These are phyloP conservation scores for Clavaria fumosa DNA, from an alignment of 768 basidiomycete genomes.

Conservation along the genomic window DNA sequence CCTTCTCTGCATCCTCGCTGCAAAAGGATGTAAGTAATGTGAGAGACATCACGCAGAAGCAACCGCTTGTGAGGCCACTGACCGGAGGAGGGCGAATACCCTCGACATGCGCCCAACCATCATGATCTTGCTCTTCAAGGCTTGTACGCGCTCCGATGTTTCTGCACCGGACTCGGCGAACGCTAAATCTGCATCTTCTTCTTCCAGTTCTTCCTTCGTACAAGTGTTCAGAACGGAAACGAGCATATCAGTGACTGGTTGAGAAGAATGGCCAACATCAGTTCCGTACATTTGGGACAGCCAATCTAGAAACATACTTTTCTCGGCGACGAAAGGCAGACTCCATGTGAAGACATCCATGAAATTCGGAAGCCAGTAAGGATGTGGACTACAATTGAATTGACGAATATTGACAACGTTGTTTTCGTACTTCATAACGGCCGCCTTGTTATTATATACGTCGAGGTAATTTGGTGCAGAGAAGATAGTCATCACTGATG, in stretches of 20 bases:
- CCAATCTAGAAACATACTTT: slow-evolving; percentile 53
- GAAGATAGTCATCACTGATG: slow-evolving; percentile 99
- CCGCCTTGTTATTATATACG: slow-evolving; percentile 98
- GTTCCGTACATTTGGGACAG: no score
- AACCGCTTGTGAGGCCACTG: no score
- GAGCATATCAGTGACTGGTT: slow-evolving; percentile 94
- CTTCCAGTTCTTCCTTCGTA: slow-evolving; percentile 90
- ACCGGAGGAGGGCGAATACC: slow-evolving; percentile 90
- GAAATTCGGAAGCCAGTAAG: slow-evolving; percentile 98
- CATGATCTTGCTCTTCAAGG: slow-evolving; percentile 98
- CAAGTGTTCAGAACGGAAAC: slow-evolving; percentile 93
- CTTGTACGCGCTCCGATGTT: slow-evolving; percentile 58
- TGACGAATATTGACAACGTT: slow-evolving; percentile 98
- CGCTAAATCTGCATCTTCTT: slow-evolving; percentile 35
- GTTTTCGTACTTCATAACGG: slow-evolving; percentile 96
- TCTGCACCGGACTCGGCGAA: slow-evolving; percentile 24
- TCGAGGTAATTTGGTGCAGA: slow-evolving; percentile 97
- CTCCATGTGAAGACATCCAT: slow-evolving; percentile 99
- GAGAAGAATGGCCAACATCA: no score
- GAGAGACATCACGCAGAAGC: no score
- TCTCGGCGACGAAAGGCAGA: slow-evolving; percentile 94
- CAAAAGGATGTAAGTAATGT: no score
- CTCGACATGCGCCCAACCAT: slow-evolving; percentile 94
- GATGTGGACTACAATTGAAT: slow-evolving; percentile 92
- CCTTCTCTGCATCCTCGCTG: slow-evolving; percentile 98